Evolutionary conservation across 1,284 basidiomycete genomes (phyloP), one percentile per base, ranked within the genome.

Genomic region (Anthracocystis walkeri): DNA sequence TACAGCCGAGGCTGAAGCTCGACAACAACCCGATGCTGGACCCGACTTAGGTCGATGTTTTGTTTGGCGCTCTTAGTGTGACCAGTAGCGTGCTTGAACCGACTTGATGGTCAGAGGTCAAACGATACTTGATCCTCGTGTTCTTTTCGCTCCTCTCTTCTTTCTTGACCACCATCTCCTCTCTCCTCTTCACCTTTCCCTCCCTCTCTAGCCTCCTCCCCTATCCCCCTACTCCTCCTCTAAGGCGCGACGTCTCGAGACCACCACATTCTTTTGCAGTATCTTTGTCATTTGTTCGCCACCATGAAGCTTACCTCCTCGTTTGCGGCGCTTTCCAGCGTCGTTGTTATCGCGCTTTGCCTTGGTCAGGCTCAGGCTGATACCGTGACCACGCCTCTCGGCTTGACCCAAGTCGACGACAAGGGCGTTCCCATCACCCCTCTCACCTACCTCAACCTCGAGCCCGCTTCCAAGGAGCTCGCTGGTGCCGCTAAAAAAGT

Each of bases 391-490:
- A 40, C 65, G 20, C 70, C 70, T 10, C 56, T 74, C 14, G 71
- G 58, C n/a, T 54, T 74, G 20, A 68, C 71, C 4, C 58, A 65
- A 21, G 71, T 74, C 18, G 65, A 68, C 57, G 71, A 74, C 61
- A 57, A 68, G 50, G 58, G 55, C 18, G 57, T 41, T 16, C 71
- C 71, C 35, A 45, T 68, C 55, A 74, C 71, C 5, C 71, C 71
- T 20, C 62, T 74, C 40, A 68, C 71, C 49, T 68, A 68, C 41
- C 65, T 74, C 46, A 74, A 74, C 62, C 58, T 68, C 23, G 65
- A 52, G 35, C 71, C 71, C 18, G 45, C 59, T 7, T 55, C 65
- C 58, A 42, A 74, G 35, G 61, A 68, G 54, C 58, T 74, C 23
- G 48, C 71, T 0, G 46, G 46, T 54, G 71, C 65, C 4, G 71